These are phyloP conservation scores for Cytidiella melzeri DNA, from an alignment of 768 basidiomycete genomes.

Conservation along the genomic window DNA sequence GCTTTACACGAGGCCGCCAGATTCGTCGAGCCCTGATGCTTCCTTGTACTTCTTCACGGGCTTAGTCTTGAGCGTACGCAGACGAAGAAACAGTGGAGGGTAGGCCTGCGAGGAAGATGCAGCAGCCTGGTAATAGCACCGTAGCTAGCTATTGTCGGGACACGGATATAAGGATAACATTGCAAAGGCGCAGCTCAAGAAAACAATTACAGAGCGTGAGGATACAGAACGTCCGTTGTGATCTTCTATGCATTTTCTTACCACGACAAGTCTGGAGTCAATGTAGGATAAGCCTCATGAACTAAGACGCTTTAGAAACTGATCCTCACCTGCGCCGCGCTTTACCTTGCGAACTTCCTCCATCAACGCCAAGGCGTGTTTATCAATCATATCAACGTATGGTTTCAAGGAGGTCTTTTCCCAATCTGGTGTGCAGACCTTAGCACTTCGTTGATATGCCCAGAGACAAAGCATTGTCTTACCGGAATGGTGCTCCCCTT, in stretches of 20 bases:
- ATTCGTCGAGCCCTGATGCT: background rate
- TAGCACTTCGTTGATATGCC: background rate
- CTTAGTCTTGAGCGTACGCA: background rate
- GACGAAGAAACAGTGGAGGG: too few species aligned
- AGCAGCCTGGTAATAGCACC: background rate
- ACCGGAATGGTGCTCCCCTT: constrained; percentile 48
- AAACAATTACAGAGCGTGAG: too few species aligned
- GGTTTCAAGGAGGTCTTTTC: constrained; percentile 81
- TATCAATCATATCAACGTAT: constrained; percentile 86
- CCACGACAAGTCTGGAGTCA: constrained; percentile 5
- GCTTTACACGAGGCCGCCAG: background rate
- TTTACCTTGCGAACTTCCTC: constrained; percentile 47
- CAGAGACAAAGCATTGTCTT: constrained; percentile 1
- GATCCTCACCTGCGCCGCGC: constrained; percentile 27
- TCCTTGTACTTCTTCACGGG: background rate
- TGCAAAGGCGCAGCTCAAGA: too few species aligned
- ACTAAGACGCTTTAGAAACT: background rate
- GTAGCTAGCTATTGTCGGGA: too few species aligned
- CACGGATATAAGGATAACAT: too few species aligned
- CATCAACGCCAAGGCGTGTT: constrained; percentile 55
- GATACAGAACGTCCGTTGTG: too few species aligned
- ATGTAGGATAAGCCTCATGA: background rate
- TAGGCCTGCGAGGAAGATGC: too few species aligned
- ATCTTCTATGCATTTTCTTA: background rate
- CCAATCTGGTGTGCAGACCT: constrained; percentile 56